Conservation (phyloP, 805 yeast genomes). For the Helenozyma baotianmanensis region DNA sequence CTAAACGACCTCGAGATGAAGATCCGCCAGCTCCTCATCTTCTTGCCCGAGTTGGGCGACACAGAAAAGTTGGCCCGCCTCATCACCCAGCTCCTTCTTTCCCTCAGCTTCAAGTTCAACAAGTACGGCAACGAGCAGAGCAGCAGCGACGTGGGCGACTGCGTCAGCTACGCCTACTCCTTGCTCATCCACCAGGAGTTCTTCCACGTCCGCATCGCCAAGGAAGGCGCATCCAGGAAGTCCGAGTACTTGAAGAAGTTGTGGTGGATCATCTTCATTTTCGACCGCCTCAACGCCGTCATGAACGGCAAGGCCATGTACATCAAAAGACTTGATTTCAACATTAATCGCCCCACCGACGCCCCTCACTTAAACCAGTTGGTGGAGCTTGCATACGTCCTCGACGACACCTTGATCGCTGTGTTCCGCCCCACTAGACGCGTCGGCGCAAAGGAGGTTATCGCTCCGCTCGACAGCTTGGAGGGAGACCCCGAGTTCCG, state of each 20-base stretch:
- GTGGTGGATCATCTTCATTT: slow-evolving; percentile 20
- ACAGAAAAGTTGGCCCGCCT: slow-evolving; percentile 17
- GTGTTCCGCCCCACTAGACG: slow-evolving; percentile 12
- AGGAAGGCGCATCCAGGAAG: slow-evolving; percentile 11
- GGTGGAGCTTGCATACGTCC: slow-evolving; percentile 11
- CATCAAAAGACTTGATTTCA: slow-evolving; percentile 15
- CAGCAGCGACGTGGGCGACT: slow-evolving; percentile 18
- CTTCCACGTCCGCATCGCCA: slow-evolving; percentile 9
- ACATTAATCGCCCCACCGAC: slow-evolving; percentile 9
- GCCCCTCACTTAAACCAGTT: slow-evolving; percentile 10
- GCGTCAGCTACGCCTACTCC: slow-evolving; percentile 16
- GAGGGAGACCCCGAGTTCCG: slow-evolving; percentile 12
- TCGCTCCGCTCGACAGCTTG: slow-evolving; percentile 5
- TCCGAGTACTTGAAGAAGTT: slow-evolving; percentile 11
- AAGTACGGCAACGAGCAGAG: slow-evolving; percentile 21
- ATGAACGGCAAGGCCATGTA: slow-evolving; percentile 14
- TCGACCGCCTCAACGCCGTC: slow-evolving; percentile 17
- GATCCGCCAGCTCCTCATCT: slow-evolving; percentile 17
- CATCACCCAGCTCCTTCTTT: slow-evolving; percentile 16
- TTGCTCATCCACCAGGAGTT: slow-evolving; percentile 16
- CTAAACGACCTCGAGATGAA: slow-evolving; percentile 16
- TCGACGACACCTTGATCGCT: slow-evolving; percentile 13
- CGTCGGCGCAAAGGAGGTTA: slow-evolving; percentile 1
- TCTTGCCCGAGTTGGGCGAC: slow-evolving; percentile 21
- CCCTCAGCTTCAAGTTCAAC: slow-evolving; percentile 16